Conservation (phyloP, 371 early-diverging fungal species). For the Mucor ambiguus region DNA sequence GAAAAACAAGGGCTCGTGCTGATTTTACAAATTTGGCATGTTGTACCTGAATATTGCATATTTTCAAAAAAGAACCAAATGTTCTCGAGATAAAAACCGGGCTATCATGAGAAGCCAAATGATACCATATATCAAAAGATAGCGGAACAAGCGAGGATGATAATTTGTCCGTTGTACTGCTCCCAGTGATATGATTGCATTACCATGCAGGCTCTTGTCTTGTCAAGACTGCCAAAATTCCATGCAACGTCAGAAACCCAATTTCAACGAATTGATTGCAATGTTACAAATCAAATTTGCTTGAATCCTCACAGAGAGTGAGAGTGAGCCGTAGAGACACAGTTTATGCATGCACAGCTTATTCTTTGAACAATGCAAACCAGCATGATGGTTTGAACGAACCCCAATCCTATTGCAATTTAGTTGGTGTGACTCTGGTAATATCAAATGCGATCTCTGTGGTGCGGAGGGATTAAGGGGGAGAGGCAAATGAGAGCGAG, state of each 20-base stretch:
- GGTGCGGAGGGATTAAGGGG: constrained; percentile 1
- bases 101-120: neutral
- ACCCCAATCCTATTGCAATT: neutral
- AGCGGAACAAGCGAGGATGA: neutral
- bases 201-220: neutral
- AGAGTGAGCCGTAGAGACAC: neutral
- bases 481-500: neutral
- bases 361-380: neutral
- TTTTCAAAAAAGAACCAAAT: neutral
- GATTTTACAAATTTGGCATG: neutral
- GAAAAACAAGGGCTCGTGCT: neutral
- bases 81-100: neutral
- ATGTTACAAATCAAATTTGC: neutral
- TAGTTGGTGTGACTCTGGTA: neutral
- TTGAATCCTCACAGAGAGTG: neutral
- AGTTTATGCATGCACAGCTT: neutral
- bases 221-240: no score
- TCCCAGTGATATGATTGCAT: neutral
- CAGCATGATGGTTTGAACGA: neutral
- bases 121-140: neutral
- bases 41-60: neutral
- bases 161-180: neutral
- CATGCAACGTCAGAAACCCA: no score
- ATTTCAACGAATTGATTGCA: no score
- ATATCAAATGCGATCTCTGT: neutral